These are phyloP conservation scores for Aureobasidium leucospermi DNA, from an alignment of 2,329 filamentous ascomycete species.

Conservation along the genomic window DNA sequence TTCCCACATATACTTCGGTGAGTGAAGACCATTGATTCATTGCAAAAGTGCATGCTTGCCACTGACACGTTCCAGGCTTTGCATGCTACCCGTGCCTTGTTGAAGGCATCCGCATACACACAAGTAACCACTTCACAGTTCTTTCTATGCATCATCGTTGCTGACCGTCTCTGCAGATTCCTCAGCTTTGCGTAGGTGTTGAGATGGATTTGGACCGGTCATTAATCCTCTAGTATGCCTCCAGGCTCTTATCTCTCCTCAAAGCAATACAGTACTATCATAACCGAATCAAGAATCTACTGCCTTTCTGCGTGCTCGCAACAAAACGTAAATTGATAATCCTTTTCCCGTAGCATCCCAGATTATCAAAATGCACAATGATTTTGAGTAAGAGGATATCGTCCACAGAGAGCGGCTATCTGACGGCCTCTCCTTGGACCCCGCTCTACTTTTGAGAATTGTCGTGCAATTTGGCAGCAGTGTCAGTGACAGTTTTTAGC, in stretches of 20 bases:
- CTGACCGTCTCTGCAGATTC: slow-evolving; percentile 28
- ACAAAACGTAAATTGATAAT: no score
- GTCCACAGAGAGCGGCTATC: no score
- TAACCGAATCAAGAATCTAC: neutral
- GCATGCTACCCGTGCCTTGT: slow-evolving; percentile 23
- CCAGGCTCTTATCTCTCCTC: neutral
- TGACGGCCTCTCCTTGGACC: no score
- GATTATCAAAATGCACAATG: no score
- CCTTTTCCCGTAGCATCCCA: no score
- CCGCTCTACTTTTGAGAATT: no score
- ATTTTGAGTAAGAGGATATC: no score
- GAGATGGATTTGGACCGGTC: slow-evolving; percentile 34
- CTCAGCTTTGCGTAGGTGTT: slow-evolving; percentile 36
- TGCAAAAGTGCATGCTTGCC: neutral
- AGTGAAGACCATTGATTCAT: slow-evolving; percentile 16
- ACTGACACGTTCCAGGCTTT: slow-evolving; percentile 31
- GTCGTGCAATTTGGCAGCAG: no score
- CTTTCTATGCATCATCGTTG: no score
- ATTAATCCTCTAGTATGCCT: neutral
- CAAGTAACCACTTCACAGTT: neutral
- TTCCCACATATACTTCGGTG: slow-evolving; percentile 35
- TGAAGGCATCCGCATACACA: slow-evolving; percentile 24
- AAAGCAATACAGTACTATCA: neutral
- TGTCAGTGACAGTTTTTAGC: no score
- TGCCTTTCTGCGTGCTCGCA: neutral